These are phyloP conservation scores for Amanita subjunquillea DNA, from an alignment of 768 basidiomycete species.

Conservation along the genomic window DNA sequence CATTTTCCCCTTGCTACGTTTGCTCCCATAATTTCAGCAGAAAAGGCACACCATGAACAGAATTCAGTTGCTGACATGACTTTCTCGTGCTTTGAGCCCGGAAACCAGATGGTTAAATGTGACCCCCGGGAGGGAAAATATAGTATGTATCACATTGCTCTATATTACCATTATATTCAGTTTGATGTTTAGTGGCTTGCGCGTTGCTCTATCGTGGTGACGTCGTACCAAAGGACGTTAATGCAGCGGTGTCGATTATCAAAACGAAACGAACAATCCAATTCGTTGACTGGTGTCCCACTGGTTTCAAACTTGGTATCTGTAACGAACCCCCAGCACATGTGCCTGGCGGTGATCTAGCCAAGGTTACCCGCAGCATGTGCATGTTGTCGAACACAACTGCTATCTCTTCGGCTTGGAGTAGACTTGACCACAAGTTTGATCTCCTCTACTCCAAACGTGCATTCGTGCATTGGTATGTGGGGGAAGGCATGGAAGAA, in stretches of 20 bases:
- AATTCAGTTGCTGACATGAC: slow-evolving; percentile 99
- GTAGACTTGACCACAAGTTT: slow-evolving; percentile 94
- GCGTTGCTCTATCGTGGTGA: slow-evolving; percentile 91
- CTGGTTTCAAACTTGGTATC: slow-evolving; percentile 97
- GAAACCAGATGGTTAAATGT: slow-evolving; percentile 94
- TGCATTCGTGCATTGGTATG: slow-evolving; percentile 90
- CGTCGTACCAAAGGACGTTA: slow-evolving; percentile 93
- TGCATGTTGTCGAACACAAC: slow-evolving; percentile 98
- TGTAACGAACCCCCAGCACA: slow-evolving; percentile 93
- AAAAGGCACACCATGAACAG: slow-evolving; percentile 93
- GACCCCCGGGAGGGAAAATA: slow-evolving; percentile 98
- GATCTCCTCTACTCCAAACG: slow-evolving; percentile 97
- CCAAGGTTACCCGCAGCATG: slow-evolving; percentile 86
- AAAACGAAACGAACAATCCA: slow-evolving; percentile 98
- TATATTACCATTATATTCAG: not conserved
- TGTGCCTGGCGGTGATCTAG: slow-evolving; percentile 92
- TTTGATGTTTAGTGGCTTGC: slow-evolving; percentile 62
- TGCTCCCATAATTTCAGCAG: slow-evolving; percentile 89
- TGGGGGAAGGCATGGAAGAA: slow-evolving; percentile 99
- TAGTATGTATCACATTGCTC: slow-evolving; percentile 42
- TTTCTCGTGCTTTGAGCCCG: slow-evolving; percentile 92
- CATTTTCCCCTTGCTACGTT: slow-evolving; percentile 98
- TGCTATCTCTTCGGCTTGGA: slow-evolving; percentile 92
- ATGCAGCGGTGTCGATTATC: slow-evolving; percentile 85
- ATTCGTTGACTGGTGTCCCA: slow-evolving; percentile 97